Percentiles rank a stretch among this genome's conserved stretches.
These are phyloP conservation scores for Meyerozyma athensensis DNA, from an alignment of 1,139 yeast genomes.

Conservation along the genomic window DNA sequence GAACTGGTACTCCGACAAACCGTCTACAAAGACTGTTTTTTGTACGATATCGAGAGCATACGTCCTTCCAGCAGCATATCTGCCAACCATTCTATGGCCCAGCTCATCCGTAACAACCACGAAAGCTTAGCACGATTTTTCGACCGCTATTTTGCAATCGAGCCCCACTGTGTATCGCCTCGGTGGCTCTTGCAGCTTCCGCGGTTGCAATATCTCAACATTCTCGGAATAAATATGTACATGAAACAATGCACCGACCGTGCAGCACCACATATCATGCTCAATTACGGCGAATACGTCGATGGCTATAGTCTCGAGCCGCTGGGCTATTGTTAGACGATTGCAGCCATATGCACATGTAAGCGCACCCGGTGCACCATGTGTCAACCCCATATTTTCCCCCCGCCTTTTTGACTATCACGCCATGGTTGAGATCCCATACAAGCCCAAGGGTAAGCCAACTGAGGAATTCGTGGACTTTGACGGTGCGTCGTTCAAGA, in stretches of 20 bases:
- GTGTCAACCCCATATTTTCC: too few relatives aligned
- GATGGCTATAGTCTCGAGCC: background rate
- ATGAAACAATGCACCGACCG: background rate
- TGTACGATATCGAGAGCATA: conserved; percentile 8
- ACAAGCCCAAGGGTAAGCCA: conserved; percentile 31
- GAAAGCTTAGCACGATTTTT: background rate
- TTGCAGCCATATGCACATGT: background rate
- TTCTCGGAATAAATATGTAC: background rate
- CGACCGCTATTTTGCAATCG: background rate
- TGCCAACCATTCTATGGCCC: conserved; percentile 12
- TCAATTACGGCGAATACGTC: conserved; percentile 3
- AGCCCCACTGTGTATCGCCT: conserved; percentile 3
- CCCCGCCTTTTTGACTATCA: too few relatives aligned
- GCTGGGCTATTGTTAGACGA: background rate
- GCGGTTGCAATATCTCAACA: background rate
- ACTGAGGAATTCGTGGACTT: conserved; percentile 23
- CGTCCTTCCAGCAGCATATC: conserved; percentile 3
- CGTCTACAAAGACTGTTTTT: conserved; percentile 7
- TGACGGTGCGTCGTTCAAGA: conserved; percentile 36
- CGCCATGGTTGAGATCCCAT: conserved; percentile 22
- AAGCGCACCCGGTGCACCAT: too few relatives aligned
- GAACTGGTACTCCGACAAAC: conserved; percentile 10
- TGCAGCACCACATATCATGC: background rate
- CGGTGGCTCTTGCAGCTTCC: background rate
- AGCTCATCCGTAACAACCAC: conserved; percentile 7